Conservation (phyloP, 345 rosid genomes). For the Sonneratia caseolaris region DNA sequence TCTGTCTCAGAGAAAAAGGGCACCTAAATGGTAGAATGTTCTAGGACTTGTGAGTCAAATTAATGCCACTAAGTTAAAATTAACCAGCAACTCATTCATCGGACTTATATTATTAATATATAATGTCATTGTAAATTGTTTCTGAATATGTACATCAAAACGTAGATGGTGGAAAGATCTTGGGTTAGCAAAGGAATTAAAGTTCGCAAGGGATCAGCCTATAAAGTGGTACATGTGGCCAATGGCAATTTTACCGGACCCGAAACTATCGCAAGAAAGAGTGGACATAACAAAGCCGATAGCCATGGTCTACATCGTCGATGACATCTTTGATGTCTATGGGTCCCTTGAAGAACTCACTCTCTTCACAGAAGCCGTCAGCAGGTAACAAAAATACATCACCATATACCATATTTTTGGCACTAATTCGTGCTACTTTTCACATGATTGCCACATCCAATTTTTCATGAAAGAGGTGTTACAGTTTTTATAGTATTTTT, state of each 20-base stretch:
- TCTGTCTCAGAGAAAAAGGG: too few species aligned
- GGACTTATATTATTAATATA: too few species aligned
- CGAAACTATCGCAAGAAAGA: constrained; percentile 8
- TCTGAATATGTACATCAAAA: not conserved
- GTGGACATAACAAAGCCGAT: constrained; percentile 9
- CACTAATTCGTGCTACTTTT: too few species aligned
- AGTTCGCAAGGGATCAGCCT: constrained; percentile 11
- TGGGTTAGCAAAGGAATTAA: constrained; percentile 8
- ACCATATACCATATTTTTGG: too few species aligned
- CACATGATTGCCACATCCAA: too few species aligned
- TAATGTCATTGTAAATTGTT: too few species aligned
- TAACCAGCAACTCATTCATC: not conserved
- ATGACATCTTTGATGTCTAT: constrained; percentile 14
- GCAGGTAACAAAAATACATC: constrained; percentile 1
- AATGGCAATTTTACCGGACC: constrained; percentile 7
- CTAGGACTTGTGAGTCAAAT: too few species aligned
- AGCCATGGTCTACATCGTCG: constrained; percentile 12
- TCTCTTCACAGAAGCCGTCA: constrained; percentile 5
- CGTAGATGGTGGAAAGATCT: constrained; percentile 13
- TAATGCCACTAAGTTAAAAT: too few species aligned
- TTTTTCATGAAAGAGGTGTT: too few species aligned
- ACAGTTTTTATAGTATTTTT: too few species aligned
- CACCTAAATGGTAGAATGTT: too few species aligned
- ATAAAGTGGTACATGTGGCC: constrained; percentile 18
- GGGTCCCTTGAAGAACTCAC: constrained; percentile 11